Conservation (phyloP, 129 eudicot genomes). For the Ambrosia trifida region DNA sequence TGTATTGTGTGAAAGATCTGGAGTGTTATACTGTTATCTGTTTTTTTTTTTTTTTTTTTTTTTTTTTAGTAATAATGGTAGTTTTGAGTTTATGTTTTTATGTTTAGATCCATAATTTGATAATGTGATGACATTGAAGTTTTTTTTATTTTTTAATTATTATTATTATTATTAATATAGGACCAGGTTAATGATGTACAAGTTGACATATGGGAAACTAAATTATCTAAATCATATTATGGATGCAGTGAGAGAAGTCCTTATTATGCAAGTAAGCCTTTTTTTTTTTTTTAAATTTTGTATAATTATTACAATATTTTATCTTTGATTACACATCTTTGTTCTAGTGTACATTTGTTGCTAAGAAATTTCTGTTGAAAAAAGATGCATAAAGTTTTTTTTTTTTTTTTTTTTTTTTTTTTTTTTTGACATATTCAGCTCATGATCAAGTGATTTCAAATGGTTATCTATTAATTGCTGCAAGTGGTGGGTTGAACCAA, state of each 20-base stretch:
- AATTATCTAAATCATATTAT: conserved; percentile 65
- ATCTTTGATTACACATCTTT: neutral
- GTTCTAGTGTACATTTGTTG: neutral
- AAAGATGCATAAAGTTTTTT: neutral
- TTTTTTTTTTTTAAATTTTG: neutral
- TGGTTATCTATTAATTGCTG: conserved; percentile 89
- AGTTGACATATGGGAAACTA: conserved; percentile 82
- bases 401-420: neutral
- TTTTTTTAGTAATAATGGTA: conserved; percentile 3
- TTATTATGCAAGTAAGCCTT: conserved; percentile 68
- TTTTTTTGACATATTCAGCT: conserved; percentile 47
- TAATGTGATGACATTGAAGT: neutral
- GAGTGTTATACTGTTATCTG: neutral
- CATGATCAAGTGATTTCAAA: conserved; percentile 61
- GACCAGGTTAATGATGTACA: conserved; percentile 45
- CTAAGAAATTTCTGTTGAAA: neutral
- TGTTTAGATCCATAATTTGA: conserved; percentile 3
- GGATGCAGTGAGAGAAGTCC: conserved; percentile 93
- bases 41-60: neutral
- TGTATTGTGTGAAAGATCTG: conserved; percentile 10
- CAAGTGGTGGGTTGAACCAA: conserved; percentile 97
- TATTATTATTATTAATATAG: conserved; percentile 32
- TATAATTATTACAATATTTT: neutral
- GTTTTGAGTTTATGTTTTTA: neutral
- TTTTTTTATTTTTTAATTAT: neutral